phyloP scores from a whole-genome alignment of 768 basidiomycete genomes.

The Russula emetica region DNA sequence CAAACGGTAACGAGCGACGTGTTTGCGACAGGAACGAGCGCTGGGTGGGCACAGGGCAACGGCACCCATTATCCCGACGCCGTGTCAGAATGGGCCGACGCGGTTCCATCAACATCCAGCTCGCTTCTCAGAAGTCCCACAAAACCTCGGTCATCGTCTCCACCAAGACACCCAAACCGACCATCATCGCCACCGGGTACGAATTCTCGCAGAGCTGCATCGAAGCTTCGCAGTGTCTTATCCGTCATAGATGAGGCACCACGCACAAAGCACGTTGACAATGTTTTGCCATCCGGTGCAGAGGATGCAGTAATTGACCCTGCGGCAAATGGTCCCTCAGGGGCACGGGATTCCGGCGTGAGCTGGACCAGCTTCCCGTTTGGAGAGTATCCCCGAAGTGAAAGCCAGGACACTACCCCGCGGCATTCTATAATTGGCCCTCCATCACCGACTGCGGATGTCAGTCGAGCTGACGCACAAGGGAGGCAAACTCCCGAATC shows the following conservation, averaged over 20 bases:
- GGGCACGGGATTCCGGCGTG: constrained; percentile 32
- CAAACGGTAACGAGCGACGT: constrained; percentile 25
- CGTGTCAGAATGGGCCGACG: constrained; percentile 52
- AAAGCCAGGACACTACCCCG: constrained; percentile 44
- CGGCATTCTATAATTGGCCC: constrained; percentile 39
- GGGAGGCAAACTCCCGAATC: constrained; percentile 35
- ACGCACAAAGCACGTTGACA: constrained; percentile 31
- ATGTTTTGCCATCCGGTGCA: neutral
- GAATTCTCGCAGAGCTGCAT: constrained; percentile 40
- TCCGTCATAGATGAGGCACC: constrained; percentile 63
- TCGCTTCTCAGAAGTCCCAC: constrained; percentile 23
- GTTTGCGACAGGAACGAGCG: constrained; percentile 18
- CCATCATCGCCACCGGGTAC: constrained; percentile 22
- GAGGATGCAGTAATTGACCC: neutral
- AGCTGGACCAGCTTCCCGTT: constrained; percentile 43
- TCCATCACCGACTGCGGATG: constrained; percentile 28
- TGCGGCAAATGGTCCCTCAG: constrained; percentile 8
- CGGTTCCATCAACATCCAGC: constrained; percentile 29
- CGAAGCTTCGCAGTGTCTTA: constrained; percentile 69
- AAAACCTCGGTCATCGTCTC: constrained; percentile 48
- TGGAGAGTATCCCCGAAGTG: constrained; percentile 38
- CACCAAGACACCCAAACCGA: constrained; percentile 30
- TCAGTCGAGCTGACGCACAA: constrained; percentile 28
- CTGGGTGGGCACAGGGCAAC: constrained; percentile 30
- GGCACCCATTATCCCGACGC: constrained; percentile 31